Evolutionary conservation across 805 yeast genomes (phyloP), one percentile per base, ranked within the genome.

Genomic region (Cephaloascus fragrans): DNA sequence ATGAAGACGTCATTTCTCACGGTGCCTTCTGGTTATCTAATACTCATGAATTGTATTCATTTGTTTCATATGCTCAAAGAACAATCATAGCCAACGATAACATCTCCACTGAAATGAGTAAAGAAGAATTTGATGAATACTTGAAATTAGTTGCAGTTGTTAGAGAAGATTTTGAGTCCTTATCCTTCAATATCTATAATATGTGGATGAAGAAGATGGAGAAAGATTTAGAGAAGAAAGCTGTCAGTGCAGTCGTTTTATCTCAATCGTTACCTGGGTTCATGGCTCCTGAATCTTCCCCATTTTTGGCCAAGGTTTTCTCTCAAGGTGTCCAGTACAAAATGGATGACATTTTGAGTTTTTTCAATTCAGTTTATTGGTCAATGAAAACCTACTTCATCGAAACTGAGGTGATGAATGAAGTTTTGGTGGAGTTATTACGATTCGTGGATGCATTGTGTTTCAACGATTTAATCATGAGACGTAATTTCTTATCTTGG

Each of bases 1-100:
- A 90, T 40, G 95, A 84, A 43, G 94, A 85, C 48, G 79, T 87
- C 26, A 80, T 89, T 51, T 78, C 87, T 36, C 87, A 87, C 50
- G 97, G 96, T 48, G 95, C 97, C 0, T 93, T 89, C 68, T 93
- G 98, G 98, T 71, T 93, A 47, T 85, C 97, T 3, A 93, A 93
- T 62, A 89, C 94, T 3, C 96, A 93, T 57, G 97, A 93, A 57
- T 72, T 93, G 51, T 85, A 84, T 59, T 88, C 97, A 3, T 93
- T 93, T 68, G 95, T 90, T 42, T 78, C 89, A 14, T 84, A 87
- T 60, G 97, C 97, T 3, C 95, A 90, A 60, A 77, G 79, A 43
- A 87, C 95, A n/a, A 86, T 93, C 44, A 64, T 85, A 37, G 89
- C 85, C 35, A 87, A 86, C 53, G 95, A 84, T 54, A 72, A 80